Conservation (phyloP, 805 yeast genomes). For the Saccharomycopsis malanga region DNA sequence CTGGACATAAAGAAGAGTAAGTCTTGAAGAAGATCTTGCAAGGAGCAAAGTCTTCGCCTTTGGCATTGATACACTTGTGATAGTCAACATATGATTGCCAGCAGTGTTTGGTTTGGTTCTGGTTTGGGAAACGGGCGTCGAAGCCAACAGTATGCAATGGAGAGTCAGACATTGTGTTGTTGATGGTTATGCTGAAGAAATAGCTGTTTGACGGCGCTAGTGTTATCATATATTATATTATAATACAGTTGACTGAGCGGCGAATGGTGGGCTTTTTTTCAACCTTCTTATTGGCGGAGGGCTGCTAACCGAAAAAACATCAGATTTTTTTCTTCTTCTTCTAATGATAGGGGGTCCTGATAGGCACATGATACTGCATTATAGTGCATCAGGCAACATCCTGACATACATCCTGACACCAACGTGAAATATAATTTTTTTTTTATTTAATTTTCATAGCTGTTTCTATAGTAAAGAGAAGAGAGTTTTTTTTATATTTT, state of each 20-base stretch:
- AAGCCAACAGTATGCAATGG: slow-evolving; percentile 62
- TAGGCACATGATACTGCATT: too few relatives aligned
- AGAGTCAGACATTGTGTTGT: slow-evolving; percentile 32
- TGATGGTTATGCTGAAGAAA: neutral
- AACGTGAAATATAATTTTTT: too few relatives aligned
- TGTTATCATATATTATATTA: neutral
- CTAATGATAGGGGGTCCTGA: too few relatives aligned
- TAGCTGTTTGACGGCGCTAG: neutral
- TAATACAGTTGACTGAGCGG: too few relatives aligned
- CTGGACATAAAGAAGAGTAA: slow-evolving; percentile 78
- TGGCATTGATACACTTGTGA: slow-evolving; percentile 92
- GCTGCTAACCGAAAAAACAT: slow-evolving; percentile 1
- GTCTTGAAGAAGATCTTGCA: slow-evolving; percentile 93
- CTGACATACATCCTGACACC: too few relatives aligned
- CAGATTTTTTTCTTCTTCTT: neutral
- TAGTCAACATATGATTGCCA: slow-evolving; percentile 97
- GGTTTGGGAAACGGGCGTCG: slow-evolving; percentile 94
- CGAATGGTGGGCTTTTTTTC: neutral
- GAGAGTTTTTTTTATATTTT: too few relatives aligned
- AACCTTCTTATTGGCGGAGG: slow-evolving; percentile 2
- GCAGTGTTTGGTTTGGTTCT: slow-evolving; percentile 97
- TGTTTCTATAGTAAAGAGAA: too few relatives aligned
- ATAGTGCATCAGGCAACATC: too few relatives aligned
- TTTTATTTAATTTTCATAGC: too few relatives aligned
- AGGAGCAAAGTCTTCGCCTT: slow-evolving; percentile 98